Conservation (phyloP, 1,139 yeast genomes). For the Geotrichum phurueaensis region DNA sequence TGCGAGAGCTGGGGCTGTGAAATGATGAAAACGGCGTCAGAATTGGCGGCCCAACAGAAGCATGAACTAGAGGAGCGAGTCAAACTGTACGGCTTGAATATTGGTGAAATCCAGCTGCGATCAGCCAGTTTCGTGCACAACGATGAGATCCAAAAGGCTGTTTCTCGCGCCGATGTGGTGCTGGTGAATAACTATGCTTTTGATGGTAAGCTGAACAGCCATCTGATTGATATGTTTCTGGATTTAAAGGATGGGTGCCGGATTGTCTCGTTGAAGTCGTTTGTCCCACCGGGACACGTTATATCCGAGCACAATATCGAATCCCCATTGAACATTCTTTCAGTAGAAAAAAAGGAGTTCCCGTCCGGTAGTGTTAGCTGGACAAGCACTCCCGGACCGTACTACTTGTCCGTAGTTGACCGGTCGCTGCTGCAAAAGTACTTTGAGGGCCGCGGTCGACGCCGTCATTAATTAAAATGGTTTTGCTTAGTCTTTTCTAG, state of each 20-base stretch:
- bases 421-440: conserved; percentile 26
- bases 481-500: conserved; percentile 9
- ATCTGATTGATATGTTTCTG: conserved; percentile 58
- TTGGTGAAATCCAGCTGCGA: conserved; percentile 53
- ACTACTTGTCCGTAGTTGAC: conserved; percentile 69
- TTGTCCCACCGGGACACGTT: conserved; percentile 52
- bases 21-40: conserved; percentile 76
- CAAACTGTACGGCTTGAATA: conserved; percentile 55
- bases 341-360: conserved; percentile 60
- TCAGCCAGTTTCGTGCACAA: conserved; percentile 66
- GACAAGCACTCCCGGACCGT: conserved; percentile 82
- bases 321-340: conserved; percentile 52
- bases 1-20: conserved; percentile 86
- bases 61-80: conserved; percentile 54
- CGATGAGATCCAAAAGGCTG: conserved; percentile 46
- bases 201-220: conserved; percentile 62
- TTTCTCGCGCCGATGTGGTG: conserved; percentile 63
- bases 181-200: conserved; percentile 79
- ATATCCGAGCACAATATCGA: conserved; percentile 50
- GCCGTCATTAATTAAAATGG: conserved; percentile 1
- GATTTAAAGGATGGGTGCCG: conserved; percentile 70
- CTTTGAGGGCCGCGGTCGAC: conserved; percentile 9
- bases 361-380: conserved; percentile 75
- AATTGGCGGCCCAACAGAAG: conserved; percentile 56
- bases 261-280: conserved; percentile 70